Evolutionary conservation across 2,329 filamentous ascomycete species (phyloP).

Genomic region (Fonsecaea nubica): DNA sequence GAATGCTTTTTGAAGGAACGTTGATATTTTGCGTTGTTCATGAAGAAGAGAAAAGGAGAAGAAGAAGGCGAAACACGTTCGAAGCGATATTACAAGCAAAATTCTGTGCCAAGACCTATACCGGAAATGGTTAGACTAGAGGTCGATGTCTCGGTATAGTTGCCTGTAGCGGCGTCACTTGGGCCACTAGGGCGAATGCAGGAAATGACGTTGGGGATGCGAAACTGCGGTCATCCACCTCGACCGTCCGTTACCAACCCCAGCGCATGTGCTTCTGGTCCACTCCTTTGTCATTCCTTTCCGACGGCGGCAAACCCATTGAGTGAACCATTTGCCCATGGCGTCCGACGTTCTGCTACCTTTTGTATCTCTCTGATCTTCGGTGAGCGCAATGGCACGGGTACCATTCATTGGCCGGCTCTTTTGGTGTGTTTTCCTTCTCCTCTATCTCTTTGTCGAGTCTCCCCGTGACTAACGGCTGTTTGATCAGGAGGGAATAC

Average conservation of each 20-base stretch:
- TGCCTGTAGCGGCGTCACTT: neutral
- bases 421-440: constrained; percentile 51
- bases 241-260: neutral
- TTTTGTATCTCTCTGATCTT: constrained; percentile 7
- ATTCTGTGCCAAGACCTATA: constrained; percentile 5
- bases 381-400: constrained; percentile 54
- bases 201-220: constrained; percentile 16
- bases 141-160: neutral
- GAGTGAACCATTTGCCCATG: constrained; percentile 15
- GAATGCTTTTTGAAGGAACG: constrained; percentile 44
- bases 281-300: constrained; percentile 5
- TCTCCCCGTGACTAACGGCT: constrained; percentile 17
- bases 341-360: constrained; percentile 30
- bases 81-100: constrained; percentile 8
- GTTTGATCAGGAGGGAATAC: constrained; percentile 74
- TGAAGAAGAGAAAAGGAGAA: constrained; percentile 36
- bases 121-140: constrained; percentile 9
- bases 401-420: constrained; percentile 70
- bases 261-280: constrained; percentile 6
- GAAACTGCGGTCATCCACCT: constrained; percentile 4
- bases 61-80: constrained; percentile 20
- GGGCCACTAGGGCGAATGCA: neutral
- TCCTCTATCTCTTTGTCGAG: neutral
- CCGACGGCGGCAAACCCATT: neutral
- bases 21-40: constrained; percentile 44